phyloP scores from a whole-genome alignment of 352 stramenopile species.

The Phytophthora hybrid region DNA sequence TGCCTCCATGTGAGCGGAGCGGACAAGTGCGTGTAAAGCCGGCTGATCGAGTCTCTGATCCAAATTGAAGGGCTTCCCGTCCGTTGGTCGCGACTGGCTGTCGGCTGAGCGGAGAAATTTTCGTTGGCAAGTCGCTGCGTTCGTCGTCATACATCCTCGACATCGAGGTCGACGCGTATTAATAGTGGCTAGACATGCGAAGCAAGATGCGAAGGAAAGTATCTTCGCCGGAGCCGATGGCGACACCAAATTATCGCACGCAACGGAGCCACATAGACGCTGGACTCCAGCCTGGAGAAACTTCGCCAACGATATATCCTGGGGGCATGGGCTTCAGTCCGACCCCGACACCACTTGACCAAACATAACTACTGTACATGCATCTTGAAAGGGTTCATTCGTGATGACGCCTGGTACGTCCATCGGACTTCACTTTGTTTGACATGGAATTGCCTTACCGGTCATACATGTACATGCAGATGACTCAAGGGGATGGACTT shows the following conservation, averaged over 20 bases:
- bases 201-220: no score
- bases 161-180: background rate
- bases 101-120: constrained; percentile 23
- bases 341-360: no score
- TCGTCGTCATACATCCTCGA: background rate
- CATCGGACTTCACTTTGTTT: background rate
- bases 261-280: no score
- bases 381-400: no score
- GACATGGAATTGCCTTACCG: background rate
- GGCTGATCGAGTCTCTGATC: constrained; percentile 15
- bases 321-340: no score
- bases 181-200: background rate
- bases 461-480: background rate
- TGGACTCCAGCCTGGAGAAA: no score
- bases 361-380: no score
- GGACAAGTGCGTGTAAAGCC: background rate
- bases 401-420: no score
- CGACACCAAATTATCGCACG: no score
- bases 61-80: background rate
- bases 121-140: constrained; percentile 8
- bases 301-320: no score
- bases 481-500: constrained; percentile 8
- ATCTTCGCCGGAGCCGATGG: no score
- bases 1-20: background rate
- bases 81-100: constrained; percentile 1